Evolutionary conservation across 371 early-diverging fungal genomes (phyloP).

Genomic region (Mortierella sp.): DNA sequence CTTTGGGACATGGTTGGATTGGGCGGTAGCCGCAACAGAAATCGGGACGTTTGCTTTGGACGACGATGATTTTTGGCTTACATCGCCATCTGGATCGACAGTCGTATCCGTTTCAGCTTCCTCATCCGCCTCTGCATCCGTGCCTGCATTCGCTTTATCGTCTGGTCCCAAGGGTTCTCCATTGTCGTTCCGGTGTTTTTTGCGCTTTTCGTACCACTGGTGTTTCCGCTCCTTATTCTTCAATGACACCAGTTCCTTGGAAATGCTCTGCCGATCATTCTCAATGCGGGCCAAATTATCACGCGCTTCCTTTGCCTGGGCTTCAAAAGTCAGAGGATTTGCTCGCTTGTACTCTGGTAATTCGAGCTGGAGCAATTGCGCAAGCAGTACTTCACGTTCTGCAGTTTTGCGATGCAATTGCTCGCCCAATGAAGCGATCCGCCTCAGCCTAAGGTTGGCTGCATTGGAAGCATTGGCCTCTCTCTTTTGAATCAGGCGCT

Average conservation of each 20-base stretch:
- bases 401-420: slow-evolving; percentile 55
- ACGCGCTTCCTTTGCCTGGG: slow-evolving; percentile 29
- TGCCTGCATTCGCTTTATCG: slow-evolving; percentile 22
- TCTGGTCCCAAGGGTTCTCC: slow-evolving; percentile 22
- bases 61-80: slow-evolving; percentile 18
- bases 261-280: slow-evolving; percentile 30
- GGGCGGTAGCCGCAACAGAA: neutral
- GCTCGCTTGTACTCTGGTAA: slow-evolving; percentile 39
- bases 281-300: slow-evolving; percentile 52
- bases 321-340: slow-evolving; percentile 22
- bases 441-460: slow-evolving; percentile 55
- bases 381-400: slow-evolving; percentile 46
- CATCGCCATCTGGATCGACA: slow-evolving; percentile 46
- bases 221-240: slow-evolving; percentile 72
- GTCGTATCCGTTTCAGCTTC: slow-evolving; percentile 47
- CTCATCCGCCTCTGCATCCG: slow-evolving; percentile 42
- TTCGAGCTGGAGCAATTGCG: slow-evolving; percentile 35
- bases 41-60: neutral
- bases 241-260: slow-evolving; percentile 59
- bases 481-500: slow-evolving; percentile 49
- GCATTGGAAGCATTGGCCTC: slow-evolving; percentile 61
- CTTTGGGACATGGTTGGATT: neutral
- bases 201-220: slow-evolving; percentile 70
- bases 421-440: slow-evolving; percentile 53
- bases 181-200: slow-evolving; percentile 34